Base-by-base conservation (phyloP, 2,329 filamentous ascomycete species). In the Aureobasidium sp. region DNA sequence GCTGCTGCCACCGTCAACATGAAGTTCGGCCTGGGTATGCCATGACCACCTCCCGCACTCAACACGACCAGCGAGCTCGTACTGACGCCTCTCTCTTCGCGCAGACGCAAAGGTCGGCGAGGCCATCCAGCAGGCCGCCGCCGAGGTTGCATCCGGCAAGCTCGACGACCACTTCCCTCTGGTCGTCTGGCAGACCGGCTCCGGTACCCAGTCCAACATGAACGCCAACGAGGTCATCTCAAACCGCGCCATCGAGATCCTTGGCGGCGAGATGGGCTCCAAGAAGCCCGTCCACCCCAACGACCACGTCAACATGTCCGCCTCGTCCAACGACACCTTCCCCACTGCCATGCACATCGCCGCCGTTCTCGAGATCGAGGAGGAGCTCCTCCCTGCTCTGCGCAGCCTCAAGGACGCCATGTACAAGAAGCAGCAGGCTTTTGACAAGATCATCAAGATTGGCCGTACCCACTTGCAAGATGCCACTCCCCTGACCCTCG, bases 161-260 rank as follows among this genome's bases (percentile, higher is more conserved):
- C 87, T 97, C 70, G 77, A 95, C 72, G 92, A 97, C 77, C 93
- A 97, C 82, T 97, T 99, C 80, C 94, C 94, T 67, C 89, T 97
- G 65, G 93, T 97, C 62, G 93, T 99, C 73, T 99, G 94, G 94
- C 94, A 99, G 82, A 99, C 94, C 61, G 94, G 94, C 67, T 97
- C 94, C 56, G 94, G 94, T 74, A 97, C 94, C 34, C 94, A 97
- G 82, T 97, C 92, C 77, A 97, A 96, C 86, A 97, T 97, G 94
- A 99, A 99, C 81, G 92, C 93, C 75, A 99, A 99, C 82, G 94
- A 99, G 78, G 94, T 99, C 78, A 97, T 99, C 78, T 97, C 93
- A 67, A 99, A 97, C 85, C 90, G 94, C 68, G 94, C 94, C 67
- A 97, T 97, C 77, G 93, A 97, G 82, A 96, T 97, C 67, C 84